Conservation (phyloP, 768 basidiomycete species). For the Imleria badia region DNA sequence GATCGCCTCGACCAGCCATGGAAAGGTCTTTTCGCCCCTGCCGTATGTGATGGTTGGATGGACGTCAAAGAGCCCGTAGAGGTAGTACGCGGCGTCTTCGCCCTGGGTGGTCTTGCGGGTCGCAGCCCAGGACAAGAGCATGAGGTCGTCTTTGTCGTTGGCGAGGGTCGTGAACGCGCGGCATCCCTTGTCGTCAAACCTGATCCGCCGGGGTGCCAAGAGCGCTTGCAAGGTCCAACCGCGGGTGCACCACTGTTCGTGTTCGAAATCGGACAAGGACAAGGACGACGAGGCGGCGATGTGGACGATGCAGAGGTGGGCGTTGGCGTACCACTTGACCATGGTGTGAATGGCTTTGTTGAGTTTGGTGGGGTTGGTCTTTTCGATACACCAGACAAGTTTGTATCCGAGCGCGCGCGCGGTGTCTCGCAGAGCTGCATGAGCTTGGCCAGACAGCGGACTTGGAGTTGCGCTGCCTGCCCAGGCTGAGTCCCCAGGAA, state of each 20-base stretch:
- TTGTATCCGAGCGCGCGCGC: constrained; percentile 19
- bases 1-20: constrained; percentile 24
- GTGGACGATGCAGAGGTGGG: constrained; percentile 30
- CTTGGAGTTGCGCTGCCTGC: constrained; percentile 4
- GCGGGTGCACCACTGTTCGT: constrained; percentile 27
- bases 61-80: constrained; percentile 29
- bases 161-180: constrained; percentile 5
- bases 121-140: constrained; percentile 29
- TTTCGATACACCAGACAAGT: constrained; percentile 33
- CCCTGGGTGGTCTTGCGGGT: constrained; percentile 25
- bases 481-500: not conserved
- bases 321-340: constrained; percentile 32
- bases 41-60: constrained; percentile 27
- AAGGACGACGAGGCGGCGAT: constrained; percentile 16
- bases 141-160: constrained; percentile 18
- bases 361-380: constrained; percentile 25
- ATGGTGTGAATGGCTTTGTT: constrained; percentile 33
- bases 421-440: constrained; percentile 19
- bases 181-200: constrained; percentile 27
- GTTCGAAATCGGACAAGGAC: constrained; percentile 13
- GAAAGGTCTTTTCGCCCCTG: constrained; percentile 31
- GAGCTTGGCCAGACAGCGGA: constrained; percentile 16
- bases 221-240: constrained; percentile 29
- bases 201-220: constrained; percentile 27
- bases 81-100: constrained; percentile 31